phyloP scores from a whole-genome alignment of 139 green algal genomes.

The Penium margaritaceum region DNA sequence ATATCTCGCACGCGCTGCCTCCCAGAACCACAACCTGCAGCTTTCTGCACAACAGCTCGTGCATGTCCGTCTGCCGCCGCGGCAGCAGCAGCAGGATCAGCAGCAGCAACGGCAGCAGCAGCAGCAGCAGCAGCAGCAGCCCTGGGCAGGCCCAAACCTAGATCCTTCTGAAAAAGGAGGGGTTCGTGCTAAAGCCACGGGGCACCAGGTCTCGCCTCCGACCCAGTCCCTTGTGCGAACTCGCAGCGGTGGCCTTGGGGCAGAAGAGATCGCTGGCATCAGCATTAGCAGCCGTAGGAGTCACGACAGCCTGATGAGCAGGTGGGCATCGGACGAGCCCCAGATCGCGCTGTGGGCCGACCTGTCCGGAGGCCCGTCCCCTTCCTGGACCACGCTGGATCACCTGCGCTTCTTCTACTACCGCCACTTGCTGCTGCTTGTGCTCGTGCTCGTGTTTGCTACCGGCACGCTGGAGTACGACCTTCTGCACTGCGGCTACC shows the following conservation, averaged over 20 bases:
- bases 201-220: neutral
- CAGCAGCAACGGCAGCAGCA: too few relatives aligned
- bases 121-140: too few relatives aligned
- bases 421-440: constrained; percentile 20
- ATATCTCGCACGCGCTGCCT: too few relatives aligned
- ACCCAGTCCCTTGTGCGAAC: neutral
- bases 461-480: constrained; percentile 40
- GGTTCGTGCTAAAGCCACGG: neutral
- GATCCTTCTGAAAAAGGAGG: neutral
- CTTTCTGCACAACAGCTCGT: too few relatives aligned
- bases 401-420: constrained; percentile 40
- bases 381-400: constrained; percentile 7
- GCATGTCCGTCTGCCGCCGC: too few relatives aligned
- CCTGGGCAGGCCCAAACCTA: too few relatives aligned
- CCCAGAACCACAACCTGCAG: too few relatives aligned
- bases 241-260: neutral
- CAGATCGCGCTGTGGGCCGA: neutral
- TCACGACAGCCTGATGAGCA: neutral
- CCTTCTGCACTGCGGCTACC: constrained; percentile 37
- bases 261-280: neutral
- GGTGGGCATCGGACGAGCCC: neutral
- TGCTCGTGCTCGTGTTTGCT: constrained; percentile 34
- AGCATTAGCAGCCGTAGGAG: too few relatives aligned
- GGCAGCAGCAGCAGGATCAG: too few relatives aligned
- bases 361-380: neutral